Base-by-base conservation (phyloP, 2,329 filamentous ascomycete species). In the Acrocalymma vagum region DNA sequence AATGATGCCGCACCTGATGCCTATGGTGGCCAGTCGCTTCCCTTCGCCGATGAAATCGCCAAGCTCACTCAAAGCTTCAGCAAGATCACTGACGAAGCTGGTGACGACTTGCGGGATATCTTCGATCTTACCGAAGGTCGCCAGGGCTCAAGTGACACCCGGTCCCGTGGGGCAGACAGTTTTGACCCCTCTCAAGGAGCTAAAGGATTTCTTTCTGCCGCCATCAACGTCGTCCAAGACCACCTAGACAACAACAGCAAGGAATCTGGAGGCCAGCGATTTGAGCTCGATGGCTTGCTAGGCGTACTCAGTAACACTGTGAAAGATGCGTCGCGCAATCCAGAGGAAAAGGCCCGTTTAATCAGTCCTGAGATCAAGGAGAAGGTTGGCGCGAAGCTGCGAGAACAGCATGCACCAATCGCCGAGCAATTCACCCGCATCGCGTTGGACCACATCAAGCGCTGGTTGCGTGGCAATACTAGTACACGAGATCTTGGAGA, bases 351-450 rank as follows among this genome's bases (percentile, higher is more conserved):
- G 14, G 60, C 60, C 5, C 50, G 59, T 14, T 48, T 63, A 14
- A 63, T 63, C 17, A 63, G 60, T 27, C 60, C 60, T 5, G 60
- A 63, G 29, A 63, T 63, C 43, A 63, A 61, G 31, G 44, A 61
- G 25, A 48, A 50, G 26, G 58, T 63, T 3, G 59, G 49, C 5
- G 55, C 53, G 8, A 63, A 62, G 38, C 40, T 63, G 18, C 53
- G 59, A 7, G 42, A 36, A n/a, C 59, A 62, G 27, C 60, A 62
- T 40, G 43, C 57, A 15, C 25, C 53, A 7, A 60, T 63, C 28
- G 58, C 60, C 8, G 60, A 62, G 23, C 60, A 63, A 8, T 63
- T 63, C 32, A 63, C 60, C 5, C 52, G 47, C 1, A 60, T 63
- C 15, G 60, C 60, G 1, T 38, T 63, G 7, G 60, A 62, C 6